phyloP scores from a whole-genome alignment of 2,329 filamentous ascomycete species.

The Berkeleyomyces rouxiae region DNA sequence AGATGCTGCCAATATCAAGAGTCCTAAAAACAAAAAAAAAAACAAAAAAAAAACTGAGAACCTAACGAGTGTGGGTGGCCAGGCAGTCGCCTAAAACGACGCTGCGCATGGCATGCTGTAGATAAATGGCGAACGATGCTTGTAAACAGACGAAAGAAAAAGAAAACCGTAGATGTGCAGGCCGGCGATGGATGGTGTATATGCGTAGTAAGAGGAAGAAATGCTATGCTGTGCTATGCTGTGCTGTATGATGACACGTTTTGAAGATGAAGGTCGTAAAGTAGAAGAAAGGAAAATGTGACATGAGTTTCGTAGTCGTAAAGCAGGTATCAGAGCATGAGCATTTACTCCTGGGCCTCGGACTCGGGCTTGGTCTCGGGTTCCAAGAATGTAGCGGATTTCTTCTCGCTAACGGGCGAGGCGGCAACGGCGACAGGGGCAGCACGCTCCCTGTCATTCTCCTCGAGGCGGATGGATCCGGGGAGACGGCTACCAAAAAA shows the following conservation, averaged over 20 bases:
- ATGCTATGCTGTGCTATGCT: not conserved
- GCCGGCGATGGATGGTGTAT: not conserved
- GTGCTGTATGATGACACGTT: not conserved
- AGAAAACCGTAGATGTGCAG: not conserved
- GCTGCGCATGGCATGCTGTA: not conserved
- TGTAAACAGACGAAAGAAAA: not conserved
- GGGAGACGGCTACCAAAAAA: not conserved
- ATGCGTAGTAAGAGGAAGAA: not conserved
- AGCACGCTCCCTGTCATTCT: not conserved
- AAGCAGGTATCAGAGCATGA: not conserved
- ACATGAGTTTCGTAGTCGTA: not conserved
- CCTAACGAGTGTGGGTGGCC: not conserved
- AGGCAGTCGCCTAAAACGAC: not conserved
- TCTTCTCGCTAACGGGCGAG: not conserved
- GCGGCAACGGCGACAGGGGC: not conserved
- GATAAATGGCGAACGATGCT: not conserved
- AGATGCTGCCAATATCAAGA: not conserved
- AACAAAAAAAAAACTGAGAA: not conserved
- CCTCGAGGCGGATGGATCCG: constrained; percentile 8
- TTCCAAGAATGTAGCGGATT: not conserved
- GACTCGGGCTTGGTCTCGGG: not conserved
- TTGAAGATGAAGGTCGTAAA: not conserved
- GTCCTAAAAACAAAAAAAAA: not conserved
- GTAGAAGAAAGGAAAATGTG: not conserved
- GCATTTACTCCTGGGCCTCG: not conserved